Evolutionary conservation across 2,329 filamentous ascomycete species (phyloP), one percentile per base, ranked within the genome.

Genomic region (Paradendryphiella salina): DNA sequence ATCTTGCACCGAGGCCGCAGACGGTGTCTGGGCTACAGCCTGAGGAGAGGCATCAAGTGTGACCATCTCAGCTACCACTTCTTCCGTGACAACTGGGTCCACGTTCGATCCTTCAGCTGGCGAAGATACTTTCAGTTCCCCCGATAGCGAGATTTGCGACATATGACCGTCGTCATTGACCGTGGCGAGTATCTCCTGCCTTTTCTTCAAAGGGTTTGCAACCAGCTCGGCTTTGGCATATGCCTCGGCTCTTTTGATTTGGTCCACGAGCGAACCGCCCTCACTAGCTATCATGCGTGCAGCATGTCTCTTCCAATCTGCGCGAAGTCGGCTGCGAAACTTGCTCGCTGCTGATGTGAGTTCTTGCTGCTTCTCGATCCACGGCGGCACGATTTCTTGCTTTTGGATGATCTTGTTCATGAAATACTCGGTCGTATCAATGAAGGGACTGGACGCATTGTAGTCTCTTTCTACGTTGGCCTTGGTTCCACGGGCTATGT

Each of bases 351-450:
- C 82, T 53, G 83, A 85, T 9, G 85, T 81, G 5, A 97, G 77
- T 65, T 96, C 91, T 69, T 97, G 93, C 72, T 99, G 94, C 75
- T 96, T 97, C 74, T 99, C 94, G 52, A 99, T 97, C 94, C 94
- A 99, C 0, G 93, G 93, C 0, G 94, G 94, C 0, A 96, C 90
- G 52, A 97, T 89, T 15, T 96, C 92, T 73, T 99, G 94, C 51
- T 88, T 87, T 75, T 96, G 89, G 57, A 99, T 96, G 78, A 97
- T 96, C 75, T 95, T 94, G 75, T 99, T 97, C 87, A 97, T 88
- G 64, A 97, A 89, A 71, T 96, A 96, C 73, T 97, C 93, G 0
- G 94, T 97, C 0, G 93, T 97, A 67, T 97, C 90, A 50, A 97
- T 84, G 66, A 96, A 97, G 0, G 94, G 91, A 61, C 88, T 95